phyloP scores from a whole-genome alignment of 345 rosid genomes.

The Microthlaspi erraticum region DNA sequence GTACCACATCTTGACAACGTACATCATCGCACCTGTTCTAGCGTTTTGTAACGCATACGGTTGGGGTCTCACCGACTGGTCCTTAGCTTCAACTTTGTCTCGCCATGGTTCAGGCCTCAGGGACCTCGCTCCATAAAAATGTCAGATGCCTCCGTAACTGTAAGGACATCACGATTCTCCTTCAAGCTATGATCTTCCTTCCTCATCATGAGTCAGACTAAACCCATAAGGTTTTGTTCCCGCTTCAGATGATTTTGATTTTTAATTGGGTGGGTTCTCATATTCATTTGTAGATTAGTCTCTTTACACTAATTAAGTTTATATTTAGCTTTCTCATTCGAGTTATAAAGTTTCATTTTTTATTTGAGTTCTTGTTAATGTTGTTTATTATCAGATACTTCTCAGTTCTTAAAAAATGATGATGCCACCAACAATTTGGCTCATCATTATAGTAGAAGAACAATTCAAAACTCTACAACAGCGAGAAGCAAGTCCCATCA shows the following conservation, averaged over 20 bases:
- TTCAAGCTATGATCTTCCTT: background rate
- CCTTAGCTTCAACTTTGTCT: constrained; percentile 75
- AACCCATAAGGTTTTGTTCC: constrained; percentile 9
- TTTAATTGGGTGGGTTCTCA: no score
- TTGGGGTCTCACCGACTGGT: constrained; percentile 78
- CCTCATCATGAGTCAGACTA: background rate
- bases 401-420: constrained; percentile 55
- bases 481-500: constrained; percentile 96
- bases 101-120: no score
- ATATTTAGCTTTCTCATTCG: background rate
- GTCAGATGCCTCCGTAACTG: no score
- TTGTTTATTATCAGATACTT: constrained; percentile 53
- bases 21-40: constrained; percentile 58
- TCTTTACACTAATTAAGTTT: no score
- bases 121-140: no score
- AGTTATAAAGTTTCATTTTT: background rate
- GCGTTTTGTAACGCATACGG: constrained; percentile 82
- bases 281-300: no score
- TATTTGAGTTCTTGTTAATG: background rate
- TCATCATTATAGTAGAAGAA: constrained; percentile 91
- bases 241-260: no score
- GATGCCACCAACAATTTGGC: constrained; percentile 68
- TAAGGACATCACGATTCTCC: background rate
- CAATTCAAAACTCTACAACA: constrained; percentile 91
- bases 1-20: constrained; percentile 64